phyloP scores from a whole-genome alignment of 352 stramenopile genomes.

The Globisporangium alternatum region DNA sequence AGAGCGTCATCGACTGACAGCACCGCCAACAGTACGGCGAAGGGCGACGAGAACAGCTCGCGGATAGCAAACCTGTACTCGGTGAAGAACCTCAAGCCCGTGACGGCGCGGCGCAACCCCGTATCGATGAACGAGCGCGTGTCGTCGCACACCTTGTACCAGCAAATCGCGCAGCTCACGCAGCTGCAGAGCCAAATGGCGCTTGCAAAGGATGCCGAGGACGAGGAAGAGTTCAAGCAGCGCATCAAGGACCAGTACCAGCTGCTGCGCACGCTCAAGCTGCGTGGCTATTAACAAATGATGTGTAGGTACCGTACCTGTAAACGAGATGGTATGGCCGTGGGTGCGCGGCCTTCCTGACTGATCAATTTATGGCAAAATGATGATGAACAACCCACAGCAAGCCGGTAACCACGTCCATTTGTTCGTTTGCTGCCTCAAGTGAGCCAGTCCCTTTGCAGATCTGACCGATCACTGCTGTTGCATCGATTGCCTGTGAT shows the following conservation, averaged over 20 bases:
- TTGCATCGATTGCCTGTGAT: too few relatives aligned
- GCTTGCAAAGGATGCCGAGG: constrained; percentile 35
- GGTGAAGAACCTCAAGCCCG: constrained; percentile 15
- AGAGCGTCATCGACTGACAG: neutral
- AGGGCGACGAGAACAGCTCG: constrained; percentile 18
- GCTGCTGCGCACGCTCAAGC: constrained; percentile 45
- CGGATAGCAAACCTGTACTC: constrained; percentile 21
- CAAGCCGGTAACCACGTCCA: too few relatives aligned
- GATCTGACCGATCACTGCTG: too few relatives aligned
- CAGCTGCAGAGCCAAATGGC: constrained; percentile 52
- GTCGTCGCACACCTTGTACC: constrained; percentile 34
- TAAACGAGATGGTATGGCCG: too few relatives aligned
- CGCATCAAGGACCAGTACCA: constrained; percentile 64
- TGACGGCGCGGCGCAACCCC: constrained; percentile 16
- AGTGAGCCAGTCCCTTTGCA: too few relatives aligned
- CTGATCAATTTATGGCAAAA: too few relatives aligned
- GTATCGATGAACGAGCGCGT: constrained; percentile 34
- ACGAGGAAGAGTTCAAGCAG: constrained; percentile 45
- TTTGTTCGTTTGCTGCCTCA: too few relatives aligned
- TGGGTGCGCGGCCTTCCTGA: too few relatives aligned
- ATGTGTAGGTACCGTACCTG: too few relatives aligned
- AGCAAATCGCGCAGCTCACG: constrained; percentile 55
- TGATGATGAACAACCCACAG: too few relatives aligned
- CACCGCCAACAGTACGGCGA: neutral
- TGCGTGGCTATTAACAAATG: constrained; percentile 19